These are phyloP conservation scores for Capronia epimyces DNA, from an alignment of 2,329 filamentous ascomycete genomes.

Conservation along the genomic window DNA sequence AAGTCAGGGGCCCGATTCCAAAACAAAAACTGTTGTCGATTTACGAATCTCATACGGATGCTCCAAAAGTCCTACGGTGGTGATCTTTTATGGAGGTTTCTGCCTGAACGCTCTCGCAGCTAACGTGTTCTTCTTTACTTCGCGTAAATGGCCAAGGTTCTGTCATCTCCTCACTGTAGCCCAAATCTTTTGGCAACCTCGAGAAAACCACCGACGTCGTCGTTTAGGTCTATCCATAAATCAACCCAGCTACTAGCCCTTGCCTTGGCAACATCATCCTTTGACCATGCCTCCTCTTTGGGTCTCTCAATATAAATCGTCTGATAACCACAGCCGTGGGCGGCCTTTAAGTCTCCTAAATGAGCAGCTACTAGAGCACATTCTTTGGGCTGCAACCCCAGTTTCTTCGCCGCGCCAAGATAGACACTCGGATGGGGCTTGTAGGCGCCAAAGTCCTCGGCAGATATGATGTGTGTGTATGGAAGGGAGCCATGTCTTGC, in stretches of 20 bases:
- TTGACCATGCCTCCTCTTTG: conserved; percentile 58
- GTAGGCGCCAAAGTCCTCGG: conserved; percentile 67
- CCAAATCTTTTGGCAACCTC: conserved; percentile 49
- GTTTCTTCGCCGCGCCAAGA: conserved; percentile 56
- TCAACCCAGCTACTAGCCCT: conserved; percentile 60
- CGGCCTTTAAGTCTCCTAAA: conserved; percentile 62
- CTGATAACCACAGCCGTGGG: conserved; percentile 58
- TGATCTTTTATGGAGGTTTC: too few relatives aligned
- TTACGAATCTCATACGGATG: too few relatives aligned
- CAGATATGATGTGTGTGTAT: conserved; percentile 59
- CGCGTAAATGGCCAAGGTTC: background rate
- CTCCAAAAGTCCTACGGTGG: too few relatives aligned
- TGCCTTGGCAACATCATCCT: conserved; percentile 48
- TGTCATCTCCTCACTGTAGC: background rate
- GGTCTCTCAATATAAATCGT: conserved; percentile 69
- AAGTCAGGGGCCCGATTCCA: too few relatives aligned
- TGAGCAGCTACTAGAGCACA: conserved; percentile 76
- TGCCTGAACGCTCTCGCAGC: background rate
- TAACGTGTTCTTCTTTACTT: background rate
- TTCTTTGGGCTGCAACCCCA: conserved; percentile 54
- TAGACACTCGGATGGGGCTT: conserved; percentile 66
- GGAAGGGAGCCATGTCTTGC: conserved; percentile 53
- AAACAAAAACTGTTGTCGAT: too few relatives aligned
- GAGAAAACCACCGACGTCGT: conserved; percentile 48
- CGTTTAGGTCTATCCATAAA: conserved; percentile 51